These are phyloP conservation scores for Mortierella sp. DNA, from an alignment of 371 early-diverging fungal species.

Conservation along the genomic window DNA sequence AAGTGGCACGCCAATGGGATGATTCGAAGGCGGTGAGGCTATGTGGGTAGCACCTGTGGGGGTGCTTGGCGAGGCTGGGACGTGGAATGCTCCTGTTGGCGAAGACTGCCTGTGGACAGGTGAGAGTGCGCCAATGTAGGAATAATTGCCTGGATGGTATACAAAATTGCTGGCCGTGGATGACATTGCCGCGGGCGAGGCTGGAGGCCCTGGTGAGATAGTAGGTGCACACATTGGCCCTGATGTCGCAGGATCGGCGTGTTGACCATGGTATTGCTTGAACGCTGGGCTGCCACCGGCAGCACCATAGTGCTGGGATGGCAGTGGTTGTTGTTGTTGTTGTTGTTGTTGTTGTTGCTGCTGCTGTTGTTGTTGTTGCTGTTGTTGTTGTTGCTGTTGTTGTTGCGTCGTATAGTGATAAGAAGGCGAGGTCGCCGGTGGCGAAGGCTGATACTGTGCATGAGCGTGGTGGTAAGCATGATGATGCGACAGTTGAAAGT, in stretches of 20 bases:
- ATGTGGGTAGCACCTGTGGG: conserved; percentile 14
- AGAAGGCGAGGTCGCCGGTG: too few species aligned
- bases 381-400: conserved; percentile 3
- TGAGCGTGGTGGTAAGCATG: neutral
- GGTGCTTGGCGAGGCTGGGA: conserved; percentile 9
- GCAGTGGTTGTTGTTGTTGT: conserved; percentile 14
- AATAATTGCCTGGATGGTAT: conserved; percentile 22
- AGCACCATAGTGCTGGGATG: conserved; percentile 14
- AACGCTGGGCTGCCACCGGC: conserved; percentile 2
- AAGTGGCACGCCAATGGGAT: conserved; percentile 23
- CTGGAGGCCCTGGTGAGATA: too few species aligned
- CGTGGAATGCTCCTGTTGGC: conserved; percentile 18
- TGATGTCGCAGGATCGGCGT: conserved; percentile 17
- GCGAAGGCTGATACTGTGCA: neutral
- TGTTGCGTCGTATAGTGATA: neutral
- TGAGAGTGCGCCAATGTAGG: conserved; percentile 16
- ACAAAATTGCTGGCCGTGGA: too few species aligned
- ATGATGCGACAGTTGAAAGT: neutral
- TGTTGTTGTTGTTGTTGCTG: conserved; percentile 22
- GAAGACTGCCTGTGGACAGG: conserved; percentile 19
- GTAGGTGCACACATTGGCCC: neutral
- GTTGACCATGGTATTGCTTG: conserved; percentile 28
- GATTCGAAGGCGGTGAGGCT: conserved; percentile 16
- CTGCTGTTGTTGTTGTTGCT: conserved; percentile 16
- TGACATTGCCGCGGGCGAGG: too few species aligned